These are phyloP conservation scores for Multifurca ochricompacta DNA, from an alignment of 768 basidiomycete genomes.

Conservation along the genomic window DNA sequence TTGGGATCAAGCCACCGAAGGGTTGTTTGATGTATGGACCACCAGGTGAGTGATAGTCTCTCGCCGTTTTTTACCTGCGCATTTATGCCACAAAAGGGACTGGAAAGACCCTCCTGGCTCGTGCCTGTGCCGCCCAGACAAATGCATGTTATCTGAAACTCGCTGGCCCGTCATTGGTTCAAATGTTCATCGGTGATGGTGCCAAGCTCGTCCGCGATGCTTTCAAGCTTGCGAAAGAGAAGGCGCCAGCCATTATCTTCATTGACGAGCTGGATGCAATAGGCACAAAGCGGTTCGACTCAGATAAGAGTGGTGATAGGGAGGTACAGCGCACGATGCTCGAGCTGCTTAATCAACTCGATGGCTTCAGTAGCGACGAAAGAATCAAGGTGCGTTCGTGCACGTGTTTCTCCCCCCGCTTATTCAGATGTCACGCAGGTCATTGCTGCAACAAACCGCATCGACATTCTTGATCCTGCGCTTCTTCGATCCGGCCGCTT, in stretches of 20 bases:
- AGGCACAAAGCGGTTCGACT: conserved; percentile 97
- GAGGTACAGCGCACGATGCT: conserved; percentile 99
- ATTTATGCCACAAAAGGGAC: conserved; percentile 48
- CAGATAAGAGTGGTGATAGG: conserved; percentile 96
- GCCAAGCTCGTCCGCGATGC: conserved; percentile 98
- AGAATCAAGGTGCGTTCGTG: conserved; percentile 75
- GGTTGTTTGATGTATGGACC: conserved; percentile 99
- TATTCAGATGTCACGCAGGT: conserved; percentile 47
- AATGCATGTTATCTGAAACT: conserved; percentile 98
- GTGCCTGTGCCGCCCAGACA: conserved; percentile 96
- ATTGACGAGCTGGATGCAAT: conserved; percentile 99
- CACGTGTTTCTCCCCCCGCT: background rate
- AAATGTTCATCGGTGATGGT: conserved; percentile 99
- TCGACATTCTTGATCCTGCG: conserved; percentile 96
- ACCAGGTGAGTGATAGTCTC: conserved; percentile 53
- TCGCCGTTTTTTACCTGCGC: background rate
- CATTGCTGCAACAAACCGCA: conserved; percentile 97
- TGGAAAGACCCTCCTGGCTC: conserved; percentile 94
- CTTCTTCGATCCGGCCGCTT: conserved; percentile 96
- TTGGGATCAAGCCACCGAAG: conserved; percentile 98
- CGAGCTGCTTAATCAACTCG: conserved; percentile 94
- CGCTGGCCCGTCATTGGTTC: conserved; percentile 94
- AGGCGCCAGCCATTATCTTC: conserved; percentile 98
- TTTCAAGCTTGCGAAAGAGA: conserved; percentile 96
- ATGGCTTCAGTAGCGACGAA: conserved; percentile 95